Conservation (phyloP, 345 rosid genomes). For the Kernera saxatilis region DNA sequence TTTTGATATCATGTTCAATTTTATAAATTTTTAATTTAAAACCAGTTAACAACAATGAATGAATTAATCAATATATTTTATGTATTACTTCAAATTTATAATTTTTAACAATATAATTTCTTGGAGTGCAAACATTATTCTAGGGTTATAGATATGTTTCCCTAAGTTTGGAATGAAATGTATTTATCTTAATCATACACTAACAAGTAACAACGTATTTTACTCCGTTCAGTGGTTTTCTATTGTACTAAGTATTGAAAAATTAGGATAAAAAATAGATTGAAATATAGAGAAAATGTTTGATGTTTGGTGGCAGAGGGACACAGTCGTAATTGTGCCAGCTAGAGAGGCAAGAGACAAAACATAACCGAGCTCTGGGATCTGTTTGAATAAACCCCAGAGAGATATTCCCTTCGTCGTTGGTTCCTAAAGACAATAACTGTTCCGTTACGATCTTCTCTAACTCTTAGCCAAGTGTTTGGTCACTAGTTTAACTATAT, state of each 20-base stretch:
- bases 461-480: conserved; percentile 18
- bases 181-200: no score
- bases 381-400: conserved; percentile 11
- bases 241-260: not conserved
- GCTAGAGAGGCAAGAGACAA: not conserved
- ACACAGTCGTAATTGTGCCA: not conserved
- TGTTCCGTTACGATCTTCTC: conserved; percentile 13
- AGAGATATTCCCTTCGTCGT: conserved; percentile 30
- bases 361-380: conserved; percentile 11
- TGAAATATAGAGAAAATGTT: not conserved
- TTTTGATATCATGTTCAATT: not conserved
- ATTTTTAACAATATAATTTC: no score
- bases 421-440: conserved; percentile 27
- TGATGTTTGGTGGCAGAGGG: not conserved
- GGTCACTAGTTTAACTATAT: conserved; percentile 14
- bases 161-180: not conserved
- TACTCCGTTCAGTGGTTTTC: not conserved
- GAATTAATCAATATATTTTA: not conserved
- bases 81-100: not conserved
- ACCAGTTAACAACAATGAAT: no score
- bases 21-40: not conserved
- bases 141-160: not conserved
- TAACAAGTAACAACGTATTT: not conserved
- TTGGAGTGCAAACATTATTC: not conserved
- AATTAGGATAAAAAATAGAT: not conserved